Conservation (phyloP, 345 rosid species). For the Corymbia maculata region DNA sequence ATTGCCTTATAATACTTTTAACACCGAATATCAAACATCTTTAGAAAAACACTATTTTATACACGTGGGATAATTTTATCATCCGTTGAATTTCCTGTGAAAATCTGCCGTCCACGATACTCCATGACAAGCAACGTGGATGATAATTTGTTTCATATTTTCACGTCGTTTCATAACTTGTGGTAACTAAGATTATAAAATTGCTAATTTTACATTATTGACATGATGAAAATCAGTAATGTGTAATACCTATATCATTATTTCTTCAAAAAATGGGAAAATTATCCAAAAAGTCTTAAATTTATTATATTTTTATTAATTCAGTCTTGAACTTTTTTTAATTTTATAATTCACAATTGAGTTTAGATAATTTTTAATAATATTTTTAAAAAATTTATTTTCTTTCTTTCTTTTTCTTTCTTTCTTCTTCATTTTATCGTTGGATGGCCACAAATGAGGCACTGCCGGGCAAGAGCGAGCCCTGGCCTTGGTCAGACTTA, state of each 20-base stretch:
- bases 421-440: not conserved
- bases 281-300: accelerated
- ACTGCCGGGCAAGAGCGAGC: too few relatives aligned
- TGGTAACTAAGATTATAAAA: not conserved
- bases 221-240: not conserved
- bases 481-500: too few relatives aligned
- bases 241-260: not conserved
- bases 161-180: not conserved
- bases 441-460: too few relatives aligned
- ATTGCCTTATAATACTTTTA: not conserved
- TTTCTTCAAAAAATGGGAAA: not conserved
- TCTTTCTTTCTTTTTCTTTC: too few relatives aligned
- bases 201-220: not conserved
- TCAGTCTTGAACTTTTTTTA: too few relatives aligned
- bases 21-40: not conserved
- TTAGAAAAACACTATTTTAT: not conserved
- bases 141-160: not conserved
- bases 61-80: not conserved
- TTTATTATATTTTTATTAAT: too few relatives aligned
- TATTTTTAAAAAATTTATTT: too few relatives aligned
- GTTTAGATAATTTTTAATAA: too few relatives aligned
- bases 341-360: too few relatives aligned
- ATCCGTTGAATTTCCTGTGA: not conserved
- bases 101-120: not conserved
- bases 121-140: not conserved